Percentiles rank a stretch among this genome's conserved stretches.
These are phyloP conservation scores for Podila minutissima DNA, from an alignment of 192 early-diverging fungal species.

Conservation along the genomic window DNA sequence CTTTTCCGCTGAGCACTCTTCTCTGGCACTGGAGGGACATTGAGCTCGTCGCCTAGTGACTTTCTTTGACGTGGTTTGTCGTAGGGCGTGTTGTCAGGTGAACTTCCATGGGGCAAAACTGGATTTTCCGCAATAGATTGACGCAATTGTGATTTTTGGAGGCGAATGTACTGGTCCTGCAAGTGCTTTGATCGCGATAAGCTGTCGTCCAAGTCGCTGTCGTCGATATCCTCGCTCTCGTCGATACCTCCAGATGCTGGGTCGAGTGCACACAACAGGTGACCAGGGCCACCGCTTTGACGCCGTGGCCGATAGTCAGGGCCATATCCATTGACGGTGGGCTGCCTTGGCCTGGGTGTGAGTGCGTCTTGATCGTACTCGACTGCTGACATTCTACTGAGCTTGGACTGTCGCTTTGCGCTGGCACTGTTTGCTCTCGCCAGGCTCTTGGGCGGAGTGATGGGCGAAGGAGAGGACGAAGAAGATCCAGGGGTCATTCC, in stretches of 20 bases:
- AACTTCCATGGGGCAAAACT: background rate
- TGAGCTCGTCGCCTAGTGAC: conserved; percentile 41
- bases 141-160: conserved; percentile 29
- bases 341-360: conserved; percentile 23
- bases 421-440: conserved; percentile 31
- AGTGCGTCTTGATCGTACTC: conserved; percentile 38
- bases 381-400: conserved; percentile 9
- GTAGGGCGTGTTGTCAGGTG: conserved; percentile 1
- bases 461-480: conserved; percentile 2
- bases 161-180: conserved; percentile 32
- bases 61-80: conserved; percentile 22
- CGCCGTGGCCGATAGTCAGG: conserved; percentile 37
- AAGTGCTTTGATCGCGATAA: conserved; percentile 20
- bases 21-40: conserved; percentile 31
- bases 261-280: conserved; percentile 31
- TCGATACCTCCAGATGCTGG: conserved; percentile 1
- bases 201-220: conserved; percentile 38
- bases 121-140: conserved; percentile 6
- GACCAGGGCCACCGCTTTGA: conserved; percentile 41
- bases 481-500: background rate
- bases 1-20: conserved; percentile 40
- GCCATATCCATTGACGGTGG: conserved; percentile 9
- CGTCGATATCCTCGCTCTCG: conserved; percentile 49
- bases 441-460: conserved; percentile 41
- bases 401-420: conserved; percentile 23